Evolutionary conservation across 1,284 basidiomycete species (phyloP).

Genomic region (Tremellales sp.): DNA sequence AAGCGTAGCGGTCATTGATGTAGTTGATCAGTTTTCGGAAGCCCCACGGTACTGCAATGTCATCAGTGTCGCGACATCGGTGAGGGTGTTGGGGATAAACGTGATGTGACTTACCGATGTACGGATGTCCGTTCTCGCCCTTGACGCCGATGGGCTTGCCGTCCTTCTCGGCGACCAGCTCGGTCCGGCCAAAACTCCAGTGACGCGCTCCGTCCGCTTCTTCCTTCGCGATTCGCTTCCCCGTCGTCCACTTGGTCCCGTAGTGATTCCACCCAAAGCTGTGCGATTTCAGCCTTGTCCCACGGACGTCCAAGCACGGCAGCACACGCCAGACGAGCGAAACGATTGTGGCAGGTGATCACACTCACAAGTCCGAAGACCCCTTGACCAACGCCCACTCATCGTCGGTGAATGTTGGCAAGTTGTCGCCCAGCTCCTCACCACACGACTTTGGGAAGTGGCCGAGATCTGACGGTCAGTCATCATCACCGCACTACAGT

Average conservation of each 20-base stretch:
- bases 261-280: constrained; percentile 29
- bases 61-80: not conserved
- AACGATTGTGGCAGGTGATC: not conserved
- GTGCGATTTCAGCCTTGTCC: no score
- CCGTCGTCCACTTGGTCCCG: constrained; percentile 20
- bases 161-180: constrained; percentile 17
- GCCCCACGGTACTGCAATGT: constrained; percentile 32
- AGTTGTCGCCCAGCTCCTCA: constrained; percentile 57
- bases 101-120: constrained; percentile 21
- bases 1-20: constrained; percentile 60
- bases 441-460: constrained; percentile 62
- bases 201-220: constrained; percentile 4
- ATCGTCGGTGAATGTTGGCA: constrained; percentile 61
- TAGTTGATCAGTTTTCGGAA: constrained; percentile 60
- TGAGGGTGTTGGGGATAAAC: not conserved
- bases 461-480: constrained; percentile 58
- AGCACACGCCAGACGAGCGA: not conserved
- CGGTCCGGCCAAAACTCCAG: constrained; percentile 12
- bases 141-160: constrained; percentile 23
- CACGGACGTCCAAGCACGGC: no score
- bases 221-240: constrained; percentile 7
- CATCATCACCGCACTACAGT: constrained; percentile 48
- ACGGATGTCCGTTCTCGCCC: constrained; percentile 28
- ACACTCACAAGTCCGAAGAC: constrained; percentile 7
- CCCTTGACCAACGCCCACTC: constrained; percentile 61